Evolutionary conservation across 805 yeast species (phyloP).

Genomic region (Lachancea sp.): DNA sequence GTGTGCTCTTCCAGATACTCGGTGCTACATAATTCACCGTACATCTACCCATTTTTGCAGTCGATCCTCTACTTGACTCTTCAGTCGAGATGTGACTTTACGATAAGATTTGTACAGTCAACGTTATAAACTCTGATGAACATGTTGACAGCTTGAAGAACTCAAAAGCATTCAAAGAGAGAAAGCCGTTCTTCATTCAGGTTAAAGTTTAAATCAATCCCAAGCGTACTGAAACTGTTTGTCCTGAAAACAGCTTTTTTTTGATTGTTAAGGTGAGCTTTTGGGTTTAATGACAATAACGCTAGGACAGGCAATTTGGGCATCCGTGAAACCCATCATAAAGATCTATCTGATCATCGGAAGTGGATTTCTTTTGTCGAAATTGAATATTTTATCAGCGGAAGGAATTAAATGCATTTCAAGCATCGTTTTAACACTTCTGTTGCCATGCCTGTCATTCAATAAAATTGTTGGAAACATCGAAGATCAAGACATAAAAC

Average conservation of each 20-base stretch:
- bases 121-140: no score
- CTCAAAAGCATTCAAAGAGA: no score
- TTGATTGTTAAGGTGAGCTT: neutral
- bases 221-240: no score
- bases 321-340: slow-evolving; percentile 70
- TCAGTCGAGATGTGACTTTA: no score
- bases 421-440: slow-evolving; percentile 52
- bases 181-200: no score
- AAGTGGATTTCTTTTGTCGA: slow-evolving; percentile 58
- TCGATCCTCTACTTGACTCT: no score
- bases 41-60: neutral
- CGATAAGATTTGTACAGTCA: no score
- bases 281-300: slow-evolving; percentile 21
- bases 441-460: slow-evolving; percentile 63
- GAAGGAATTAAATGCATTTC: slow-evolving; percentile 58
- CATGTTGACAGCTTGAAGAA: no score
- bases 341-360: slow-evolving; percentile 67
- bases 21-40: neutral
- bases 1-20: no score
- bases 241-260: no score
- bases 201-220: no score
- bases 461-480: slow-evolving; percentile 56
- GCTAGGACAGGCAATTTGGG: slow-evolving; percentile 29
- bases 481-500: slow-evolving; percentile 57
- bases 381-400: slow-evolving; percentile 51